These are phyloP conservation scores for Backusella psychrophila DNA, from an alignment of 192 early-diverging fungal genomes.

Conservation along the genomic window DNA sequence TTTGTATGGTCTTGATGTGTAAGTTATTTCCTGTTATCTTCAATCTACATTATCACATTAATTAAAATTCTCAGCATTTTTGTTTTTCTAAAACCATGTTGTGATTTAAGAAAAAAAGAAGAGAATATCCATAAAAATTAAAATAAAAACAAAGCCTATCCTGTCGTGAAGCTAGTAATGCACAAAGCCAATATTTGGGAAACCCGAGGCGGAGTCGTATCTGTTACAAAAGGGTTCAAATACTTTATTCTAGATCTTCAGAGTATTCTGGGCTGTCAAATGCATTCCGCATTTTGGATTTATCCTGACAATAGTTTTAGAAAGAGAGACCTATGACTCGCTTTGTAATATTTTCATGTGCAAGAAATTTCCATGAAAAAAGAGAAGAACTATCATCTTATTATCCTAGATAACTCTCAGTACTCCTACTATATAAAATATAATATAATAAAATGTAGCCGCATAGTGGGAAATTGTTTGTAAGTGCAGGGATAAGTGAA, in stretches of 20 bases:
- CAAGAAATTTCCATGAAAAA: not conserved
- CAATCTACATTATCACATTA: not conserved
- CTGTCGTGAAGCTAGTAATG: not conserved
- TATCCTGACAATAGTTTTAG: not conserved
- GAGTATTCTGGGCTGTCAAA: slow-evolving; percentile 6
- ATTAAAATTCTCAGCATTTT: slow-evolving; percentile 3
- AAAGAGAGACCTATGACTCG: not conserved
- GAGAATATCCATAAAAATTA: not conserved
- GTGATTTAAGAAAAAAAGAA: not conserved
- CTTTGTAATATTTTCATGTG: not conserved
- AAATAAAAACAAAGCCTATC: not conserved
- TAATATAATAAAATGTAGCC: not conserved
- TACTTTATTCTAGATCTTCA: slow-evolving; percentile 3
- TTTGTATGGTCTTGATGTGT: not conserved
- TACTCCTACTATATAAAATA: not conserved
- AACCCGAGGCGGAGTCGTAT: not conserved
- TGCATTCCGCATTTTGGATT: not conserved
- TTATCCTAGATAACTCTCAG: not conserved
- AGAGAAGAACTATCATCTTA: not conserved
- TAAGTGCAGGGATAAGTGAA: too few species aligned
- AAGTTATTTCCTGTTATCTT: not conserved
- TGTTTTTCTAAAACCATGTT: not conserved
- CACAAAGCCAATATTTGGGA: not conserved
- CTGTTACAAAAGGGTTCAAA: not conserved
- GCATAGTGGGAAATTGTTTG: too few species aligned